Evolutionary conservation across 441 rosid genomes (phyloP).

Genomic region (Flueggea neowawraea): DNA sequence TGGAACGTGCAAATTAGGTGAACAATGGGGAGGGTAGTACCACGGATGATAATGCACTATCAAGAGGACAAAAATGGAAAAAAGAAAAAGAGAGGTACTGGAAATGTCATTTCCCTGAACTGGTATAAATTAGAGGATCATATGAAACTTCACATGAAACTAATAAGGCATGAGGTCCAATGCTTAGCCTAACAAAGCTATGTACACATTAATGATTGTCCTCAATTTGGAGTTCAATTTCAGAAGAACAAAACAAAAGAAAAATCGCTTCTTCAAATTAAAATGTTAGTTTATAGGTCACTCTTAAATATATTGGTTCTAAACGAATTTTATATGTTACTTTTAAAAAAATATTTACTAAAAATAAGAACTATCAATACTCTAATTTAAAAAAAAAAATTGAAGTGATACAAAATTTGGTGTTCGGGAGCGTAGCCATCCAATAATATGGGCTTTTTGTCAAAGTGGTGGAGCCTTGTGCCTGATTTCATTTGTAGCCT

Average conservation of each 20-base stretch:
- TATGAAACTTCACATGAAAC: background rate
- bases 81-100: background rate
- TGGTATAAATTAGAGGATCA: conserved; percentile 12
- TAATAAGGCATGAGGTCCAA: conserved; percentile 5
- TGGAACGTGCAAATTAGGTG: background rate
- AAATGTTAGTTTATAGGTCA: no score
- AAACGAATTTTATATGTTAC: no score
- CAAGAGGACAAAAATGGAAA: background rate
- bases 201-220: conserved; percentile 9
- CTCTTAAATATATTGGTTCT: no score
- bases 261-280: background rate
- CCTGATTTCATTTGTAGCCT: conserved; percentile 10
- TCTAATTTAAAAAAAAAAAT: no score
- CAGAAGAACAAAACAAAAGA: conserved; percentile 1
- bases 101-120: conserved; percentile 16
- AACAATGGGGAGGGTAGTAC: background rate
- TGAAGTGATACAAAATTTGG: no score
- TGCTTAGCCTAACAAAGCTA: conserved; percentile 8
- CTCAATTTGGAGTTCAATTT: conserved; percentile 13
- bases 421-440: conserved; percentile 1
- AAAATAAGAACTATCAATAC: no score
- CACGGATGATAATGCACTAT: conserved; percentile 2
- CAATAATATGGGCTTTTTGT: conserved; percentile 22
- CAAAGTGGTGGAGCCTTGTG: conserved; percentile 48
- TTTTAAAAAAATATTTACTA: no score